A percentile compares a stretch with the other conserved stretches of the same genome.
Evolutionary conservation across 116 monocot species (phyloP).

Genomic region (Phalaenopsis hybrid): DNA sequence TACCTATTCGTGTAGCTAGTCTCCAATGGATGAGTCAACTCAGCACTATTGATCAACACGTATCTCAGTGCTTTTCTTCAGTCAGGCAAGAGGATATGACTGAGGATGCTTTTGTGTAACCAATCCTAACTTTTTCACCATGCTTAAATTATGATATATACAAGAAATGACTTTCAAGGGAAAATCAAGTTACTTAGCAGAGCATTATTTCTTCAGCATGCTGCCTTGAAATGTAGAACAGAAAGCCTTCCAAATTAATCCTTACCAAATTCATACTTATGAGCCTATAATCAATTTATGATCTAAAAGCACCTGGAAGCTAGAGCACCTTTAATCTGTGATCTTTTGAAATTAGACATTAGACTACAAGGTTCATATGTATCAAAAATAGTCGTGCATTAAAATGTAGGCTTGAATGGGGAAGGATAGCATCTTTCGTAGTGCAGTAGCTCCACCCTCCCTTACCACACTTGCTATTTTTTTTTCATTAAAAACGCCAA

Average conservation of each 20-base stretch:
- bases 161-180: neutral
- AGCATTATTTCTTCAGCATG: no score
- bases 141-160: neutral
- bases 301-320: neutral
- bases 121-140: no score
- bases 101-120: no score
- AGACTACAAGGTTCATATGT: neutral
- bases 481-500: neutral
- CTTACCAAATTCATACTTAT: neutral
- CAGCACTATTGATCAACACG: no score
- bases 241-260: neutral
- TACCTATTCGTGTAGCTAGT: no score
- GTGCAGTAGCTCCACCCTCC: neutral
- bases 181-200: neutral
- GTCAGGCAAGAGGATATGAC: no score
- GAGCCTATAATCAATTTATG: neutral
- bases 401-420: neutral
- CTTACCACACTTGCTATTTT: neutral
- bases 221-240: neutral
- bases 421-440: neutral
- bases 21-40: no score
- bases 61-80: no score
- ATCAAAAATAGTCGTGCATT: neutral
- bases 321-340: neutral
- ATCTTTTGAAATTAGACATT: conserved; percentile 1